Evolutionary conservation across 768 basidiomycete genomes (phyloP), one percentile per base, ranked within the genome.

Genomic region (Cystobasidium tubakii): DNA sequence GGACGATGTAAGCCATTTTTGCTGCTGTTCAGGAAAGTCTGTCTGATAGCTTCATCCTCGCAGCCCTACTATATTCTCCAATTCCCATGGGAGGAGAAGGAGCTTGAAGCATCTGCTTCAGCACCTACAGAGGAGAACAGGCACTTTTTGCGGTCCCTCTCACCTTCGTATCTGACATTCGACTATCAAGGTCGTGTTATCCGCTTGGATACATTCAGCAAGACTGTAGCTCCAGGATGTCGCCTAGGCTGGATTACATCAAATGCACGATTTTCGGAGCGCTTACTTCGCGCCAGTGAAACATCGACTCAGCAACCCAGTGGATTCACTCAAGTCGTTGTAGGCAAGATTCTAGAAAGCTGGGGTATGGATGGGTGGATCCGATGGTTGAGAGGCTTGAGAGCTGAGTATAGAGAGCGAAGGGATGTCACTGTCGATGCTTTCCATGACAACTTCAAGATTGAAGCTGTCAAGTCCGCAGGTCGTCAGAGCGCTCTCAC

Each of bases 161-260:
- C 77, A 0, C 79, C 79, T 7, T 74, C 69, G 27, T 83, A 81
- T 78, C 79, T 84, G 71, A 87, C 86, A 53, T 82, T 88, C 77
- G 90, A 92, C 79, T 86, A 86, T 75, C 86, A 92, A 80, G 91
- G 90, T 1, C 86, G 91, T 34, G 91, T 94, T 53, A 86, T 94
- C 73, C 88, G 90, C 1, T 82, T 92, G 42, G 91, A 92, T 78
- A 88, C 88, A 0, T 90, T 90, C 79, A 88, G 87, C 43, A 90
- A 90, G 86, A 88, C 86, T 60, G 53, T 66, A 50, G 46, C 29
- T 66, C 34, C 53, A 65, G 62, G 55, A 10, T 60, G n/a, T 44
- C 75, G 57, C 50, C 57, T 34, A 62, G 64, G 77, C 74, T 39
- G 74, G 87, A 88, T 89, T 79, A 91, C 89, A 1, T 88, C 88